phyloP scores from a whole-genome alignment of 768 basidiomycete genomes.

The Thelephora aurantiotincta region DNA sequence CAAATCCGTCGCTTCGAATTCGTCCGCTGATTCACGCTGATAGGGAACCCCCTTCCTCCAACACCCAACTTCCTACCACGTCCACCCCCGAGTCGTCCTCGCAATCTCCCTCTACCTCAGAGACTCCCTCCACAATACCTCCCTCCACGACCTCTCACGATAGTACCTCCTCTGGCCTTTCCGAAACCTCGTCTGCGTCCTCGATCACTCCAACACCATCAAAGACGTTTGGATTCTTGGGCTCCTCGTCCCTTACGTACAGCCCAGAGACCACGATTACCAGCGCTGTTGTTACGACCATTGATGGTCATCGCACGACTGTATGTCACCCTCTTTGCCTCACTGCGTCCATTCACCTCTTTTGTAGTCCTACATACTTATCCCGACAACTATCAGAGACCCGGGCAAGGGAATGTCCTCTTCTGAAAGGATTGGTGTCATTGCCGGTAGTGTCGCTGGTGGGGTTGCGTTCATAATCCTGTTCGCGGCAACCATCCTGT shows the following conservation, averaged over 20 bases:
- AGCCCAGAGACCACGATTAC: conserved; percentile 6
- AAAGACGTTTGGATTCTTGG: background rate
- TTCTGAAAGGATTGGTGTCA: conserved; percentile 11
- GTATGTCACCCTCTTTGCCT: background rate
- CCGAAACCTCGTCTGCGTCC: background rate
- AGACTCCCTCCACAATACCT: conserved; percentile 5
- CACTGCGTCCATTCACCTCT: background rate
- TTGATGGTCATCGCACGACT: conserved; percentile 7
- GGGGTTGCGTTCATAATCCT: conserved; percentile 14
- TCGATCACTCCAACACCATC: background rate
- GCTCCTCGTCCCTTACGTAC: background rate
- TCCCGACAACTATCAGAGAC: conserved; percentile 11
- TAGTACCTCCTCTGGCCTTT: conserved; percentile 1
- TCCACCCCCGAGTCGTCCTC: background rate
- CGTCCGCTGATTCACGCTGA: too few species aligned
- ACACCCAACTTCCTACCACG: background rate
- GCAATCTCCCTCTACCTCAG: conserved; percentile 1
- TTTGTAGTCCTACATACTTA: conserved; percentile 9
- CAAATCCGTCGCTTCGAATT: too few species aligned
- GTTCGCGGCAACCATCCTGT: conserved; percentile 15
- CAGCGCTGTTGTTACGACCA: conserved; percentile 7
- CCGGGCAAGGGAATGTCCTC: background rate
- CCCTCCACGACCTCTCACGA: conserved; percentile 1
- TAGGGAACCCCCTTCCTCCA: background rate
- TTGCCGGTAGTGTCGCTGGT: conserved; percentile 18